Evolutionary conservation across 495 filamentous ascomycete genomes (phyloP).

Genomic region (Tuber aestivum): DNA sequence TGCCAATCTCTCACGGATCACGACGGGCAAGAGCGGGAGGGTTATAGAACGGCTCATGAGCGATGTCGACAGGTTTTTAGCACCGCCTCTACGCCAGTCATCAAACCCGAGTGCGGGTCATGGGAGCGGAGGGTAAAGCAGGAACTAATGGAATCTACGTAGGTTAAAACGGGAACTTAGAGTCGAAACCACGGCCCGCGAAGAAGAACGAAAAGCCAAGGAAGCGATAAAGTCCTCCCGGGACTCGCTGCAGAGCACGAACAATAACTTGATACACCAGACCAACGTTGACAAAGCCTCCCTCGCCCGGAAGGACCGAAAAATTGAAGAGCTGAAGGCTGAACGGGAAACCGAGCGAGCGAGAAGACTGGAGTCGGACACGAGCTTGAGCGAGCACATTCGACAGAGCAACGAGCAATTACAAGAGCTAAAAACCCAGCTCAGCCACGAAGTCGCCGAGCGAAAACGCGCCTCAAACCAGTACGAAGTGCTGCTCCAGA

Average conservation of each 20-base stretch:
- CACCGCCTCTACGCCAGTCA: not conserved
- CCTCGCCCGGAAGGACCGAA: conserved; percentile 69
- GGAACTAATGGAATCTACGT: not conserved
- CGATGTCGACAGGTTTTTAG: conserved; percentile 61
- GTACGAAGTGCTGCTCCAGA: conserved; percentile 64
- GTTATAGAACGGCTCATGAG: conserved; percentile 85
- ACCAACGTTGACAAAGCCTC: conserved; percentile 63
- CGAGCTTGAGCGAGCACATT: conserved; percentile 56
- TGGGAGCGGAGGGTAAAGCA: not conserved
- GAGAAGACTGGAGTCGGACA: conserved; percentile 59
- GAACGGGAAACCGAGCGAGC: conserved; percentile 62
- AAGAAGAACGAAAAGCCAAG: conserved; percentile 66
- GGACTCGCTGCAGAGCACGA: conserved; percentile 59
- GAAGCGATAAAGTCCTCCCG: conserved; percentile 69
- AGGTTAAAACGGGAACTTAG: conserved; percentile 70
- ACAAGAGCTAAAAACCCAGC: conserved; percentile 58
- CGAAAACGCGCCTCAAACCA: conserved; percentile 50
- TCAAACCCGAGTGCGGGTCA: not conserved
- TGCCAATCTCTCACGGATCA: conserved; percentile 44
- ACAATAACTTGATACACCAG: conserved; percentile 64
- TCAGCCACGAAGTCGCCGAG: conserved; percentile 48
- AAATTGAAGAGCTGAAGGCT: conserved; percentile 65
- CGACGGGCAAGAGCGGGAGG: conserved; percentile 73
- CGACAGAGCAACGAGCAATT: conserved; percentile 58
- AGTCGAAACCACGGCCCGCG: conserved; percentile 62